Conservation (phyloP, 1,284 basidiomycete genomes). For the Cryptococcus depauperatus region DNA sequence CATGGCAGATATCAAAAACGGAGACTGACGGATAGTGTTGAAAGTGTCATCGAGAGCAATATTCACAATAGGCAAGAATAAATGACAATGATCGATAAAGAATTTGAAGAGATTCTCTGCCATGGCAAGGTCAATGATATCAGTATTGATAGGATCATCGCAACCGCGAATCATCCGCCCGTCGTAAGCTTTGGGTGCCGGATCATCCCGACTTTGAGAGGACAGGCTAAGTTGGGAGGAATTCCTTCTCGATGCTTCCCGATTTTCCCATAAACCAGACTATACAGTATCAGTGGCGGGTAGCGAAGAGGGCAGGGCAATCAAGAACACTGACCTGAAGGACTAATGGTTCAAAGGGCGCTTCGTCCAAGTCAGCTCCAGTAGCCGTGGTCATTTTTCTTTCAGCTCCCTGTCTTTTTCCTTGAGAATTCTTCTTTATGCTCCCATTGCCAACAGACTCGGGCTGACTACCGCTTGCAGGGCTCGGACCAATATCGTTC, state of each 20-base stretch:
- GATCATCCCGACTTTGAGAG: constrained; percentile 15
- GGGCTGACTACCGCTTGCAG: constrained; percentile 4
- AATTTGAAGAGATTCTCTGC: constrained; percentile 16
- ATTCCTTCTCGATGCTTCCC: constrained; percentile 20
- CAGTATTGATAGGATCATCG: constrained; percentile 27
- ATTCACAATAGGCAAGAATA: constrained; percentile 26
- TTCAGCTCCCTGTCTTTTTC: constrained; percentile 17
- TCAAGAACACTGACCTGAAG: constrained; percentile 19
- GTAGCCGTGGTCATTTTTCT: constrained; percentile 19
- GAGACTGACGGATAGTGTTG: constrained; percentile 21
- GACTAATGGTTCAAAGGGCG: constrained; percentile 29
- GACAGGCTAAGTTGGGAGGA: constrained; percentile 14
- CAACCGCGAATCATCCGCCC: constrained; percentile 14
- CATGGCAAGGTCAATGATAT: constrained; percentile 17
- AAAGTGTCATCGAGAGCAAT: constrained; percentile 22
- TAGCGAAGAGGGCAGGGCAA: neutral
- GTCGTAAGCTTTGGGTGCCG: constrained; percentile 10
- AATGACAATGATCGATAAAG: constrained; percentile 29
- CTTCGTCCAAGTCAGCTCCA: constrained; percentile 19
- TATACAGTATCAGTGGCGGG: neutral
- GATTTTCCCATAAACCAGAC: constrained; percentile 22
- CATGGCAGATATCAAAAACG: constrained; percentile 27
- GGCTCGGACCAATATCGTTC: constrained; percentile 8
- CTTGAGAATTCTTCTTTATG: constrained; percentile 5
- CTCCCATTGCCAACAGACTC: constrained; percentile 1